Conservation (phyloP, 139 green algal species). For the Astrephomene gubernaculifera region DNA sequence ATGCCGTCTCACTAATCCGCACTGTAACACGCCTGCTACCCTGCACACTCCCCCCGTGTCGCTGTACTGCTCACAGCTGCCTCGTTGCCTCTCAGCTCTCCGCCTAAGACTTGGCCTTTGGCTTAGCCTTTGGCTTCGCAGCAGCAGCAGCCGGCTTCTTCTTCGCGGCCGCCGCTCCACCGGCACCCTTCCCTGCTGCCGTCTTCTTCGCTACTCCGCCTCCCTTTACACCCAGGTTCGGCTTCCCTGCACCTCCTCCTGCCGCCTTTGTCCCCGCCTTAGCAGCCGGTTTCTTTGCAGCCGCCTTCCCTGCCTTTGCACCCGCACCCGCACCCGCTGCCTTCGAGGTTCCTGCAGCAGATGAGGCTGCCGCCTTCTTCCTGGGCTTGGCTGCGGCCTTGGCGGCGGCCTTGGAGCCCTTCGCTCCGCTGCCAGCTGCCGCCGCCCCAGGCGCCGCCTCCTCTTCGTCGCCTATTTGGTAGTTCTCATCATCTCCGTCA, state of each 20-base stretch:
- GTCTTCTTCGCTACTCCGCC: conserved; percentile 16
- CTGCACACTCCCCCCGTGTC: not conserved
- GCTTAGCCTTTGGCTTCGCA: not conserved
- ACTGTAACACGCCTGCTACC: not conserved
- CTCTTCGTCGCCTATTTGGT: conserved; percentile 15
- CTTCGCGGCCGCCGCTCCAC: not conserved
- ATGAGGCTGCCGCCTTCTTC: not conserved
- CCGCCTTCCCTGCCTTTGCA: conserved; percentile 2
- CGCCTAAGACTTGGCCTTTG: not conserved
- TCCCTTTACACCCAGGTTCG: conserved; percentile 1
- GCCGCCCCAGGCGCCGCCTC: not conserved
- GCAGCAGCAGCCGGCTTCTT: not conserved
- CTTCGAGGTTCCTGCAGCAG: not conserved
- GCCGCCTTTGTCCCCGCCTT: not conserved
- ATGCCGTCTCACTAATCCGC: too few relatives aligned
- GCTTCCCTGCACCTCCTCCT: not conserved
- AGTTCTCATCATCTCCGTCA: conserved; percentile 52
- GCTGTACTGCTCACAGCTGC: not conserved
- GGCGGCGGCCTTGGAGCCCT: not conserved
- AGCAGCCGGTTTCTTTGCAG: not conserved
- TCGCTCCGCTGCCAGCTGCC: not conserved
- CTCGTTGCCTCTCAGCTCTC: not conserved
- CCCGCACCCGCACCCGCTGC: too few relatives aligned
- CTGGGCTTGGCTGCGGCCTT: not conserved
- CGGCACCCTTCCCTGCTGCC: not conserved